Conservation (phyloP, 2,329 filamentous ascomycete species). For the Hirsutella thompsonii region DNA sequence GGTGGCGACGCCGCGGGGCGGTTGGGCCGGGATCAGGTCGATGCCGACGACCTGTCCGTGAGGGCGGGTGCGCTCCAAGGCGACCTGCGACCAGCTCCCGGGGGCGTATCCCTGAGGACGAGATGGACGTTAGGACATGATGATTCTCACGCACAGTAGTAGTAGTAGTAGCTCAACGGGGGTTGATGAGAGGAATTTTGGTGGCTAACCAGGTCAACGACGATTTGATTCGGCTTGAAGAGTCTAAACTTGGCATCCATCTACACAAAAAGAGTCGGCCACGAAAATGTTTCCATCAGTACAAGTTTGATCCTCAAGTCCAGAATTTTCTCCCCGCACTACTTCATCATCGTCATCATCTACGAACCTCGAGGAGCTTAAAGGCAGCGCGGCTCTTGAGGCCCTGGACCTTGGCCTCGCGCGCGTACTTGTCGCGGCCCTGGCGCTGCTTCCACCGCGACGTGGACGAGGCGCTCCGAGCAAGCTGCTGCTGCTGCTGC, state of each 20-base stretch:
- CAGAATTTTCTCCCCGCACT: no score
- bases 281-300: no score
- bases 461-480: conserved; percentile 3
- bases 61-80: conserved; percentile 63
- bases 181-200: background rate
- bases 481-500: no score
- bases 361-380: conserved; percentile 69
- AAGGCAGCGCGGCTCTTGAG: conserved; percentile 88
- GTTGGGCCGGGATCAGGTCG: conserved; percentile 85
- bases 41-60: conserved; percentile 76
- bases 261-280: no score
- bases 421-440: conserved; percentile 55
- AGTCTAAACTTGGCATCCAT: conserved; percentile 73
- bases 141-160: no score
- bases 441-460: conserved; percentile 78
- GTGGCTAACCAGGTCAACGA: conserved; percentile 67
- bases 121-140: no score
- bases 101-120: conserved; percentile 58
- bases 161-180: no score
- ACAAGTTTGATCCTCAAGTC: background rate
- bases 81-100: conserved; percentile 68
- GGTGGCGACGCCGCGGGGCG: conserved; percentile 80
- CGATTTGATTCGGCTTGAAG: conserved; percentile 69
- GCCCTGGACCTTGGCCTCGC: conserved; percentile 63
- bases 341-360: no score